Conservation (phyloP, 805 yeast genomes). For the Candida caryicola region DNA sequence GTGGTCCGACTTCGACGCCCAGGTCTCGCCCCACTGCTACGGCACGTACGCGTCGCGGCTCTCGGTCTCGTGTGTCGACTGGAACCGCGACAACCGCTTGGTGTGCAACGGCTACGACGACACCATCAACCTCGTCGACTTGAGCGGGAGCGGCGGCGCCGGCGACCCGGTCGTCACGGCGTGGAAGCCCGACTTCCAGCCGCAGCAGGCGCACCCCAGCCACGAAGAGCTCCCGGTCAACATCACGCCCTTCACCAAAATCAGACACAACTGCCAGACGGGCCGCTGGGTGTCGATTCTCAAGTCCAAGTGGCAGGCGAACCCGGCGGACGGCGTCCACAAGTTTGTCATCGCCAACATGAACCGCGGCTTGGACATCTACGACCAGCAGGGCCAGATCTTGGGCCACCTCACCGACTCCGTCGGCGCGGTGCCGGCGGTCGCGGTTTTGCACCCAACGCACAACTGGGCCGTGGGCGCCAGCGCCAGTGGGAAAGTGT, state of each 20-base stretch:
- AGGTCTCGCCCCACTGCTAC: constrained; percentile 45
- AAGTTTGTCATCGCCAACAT: constrained; percentile 91
- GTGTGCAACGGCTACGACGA: constrained; percentile 96
- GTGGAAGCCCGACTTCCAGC: constrained; percentile 20
- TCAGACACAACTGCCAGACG: constrained; percentile 91
- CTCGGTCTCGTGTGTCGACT: constrained; percentile 81
- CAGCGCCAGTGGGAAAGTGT: constrained; percentile 87
- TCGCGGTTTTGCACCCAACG: constrained; percentile 75
- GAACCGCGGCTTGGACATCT: constrained; percentile 85
- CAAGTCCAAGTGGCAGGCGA: constrained; percentile 81
- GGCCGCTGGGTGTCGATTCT: constrained; percentile 96
- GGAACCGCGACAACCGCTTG: constrained; percentile 64
- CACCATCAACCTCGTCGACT: constrained; percentile 63
- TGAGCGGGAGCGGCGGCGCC: constrained; percentile 34
- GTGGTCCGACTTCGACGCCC: constrained; percentile 59
- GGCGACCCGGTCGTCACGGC: constrained; percentile 20
- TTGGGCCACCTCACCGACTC: constrained; percentile 67
- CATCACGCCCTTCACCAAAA: constrained; percentile 57
- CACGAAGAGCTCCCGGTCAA: constrained; percentile 31
- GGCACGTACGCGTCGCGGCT: constrained; percentile 72
- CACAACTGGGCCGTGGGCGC: constrained; percentile 93
- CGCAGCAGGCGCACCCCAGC: constrained; percentile 11
- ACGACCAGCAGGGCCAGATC: constrained; percentile 70
- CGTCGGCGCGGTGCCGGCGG: constrained; percentile 94
- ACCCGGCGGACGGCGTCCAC: constrained; percentile 67